Evolutionary conservation across 148 eudicot genomes (phyloP).

Genomic region (Pharnaceum exiguum): DNA sequence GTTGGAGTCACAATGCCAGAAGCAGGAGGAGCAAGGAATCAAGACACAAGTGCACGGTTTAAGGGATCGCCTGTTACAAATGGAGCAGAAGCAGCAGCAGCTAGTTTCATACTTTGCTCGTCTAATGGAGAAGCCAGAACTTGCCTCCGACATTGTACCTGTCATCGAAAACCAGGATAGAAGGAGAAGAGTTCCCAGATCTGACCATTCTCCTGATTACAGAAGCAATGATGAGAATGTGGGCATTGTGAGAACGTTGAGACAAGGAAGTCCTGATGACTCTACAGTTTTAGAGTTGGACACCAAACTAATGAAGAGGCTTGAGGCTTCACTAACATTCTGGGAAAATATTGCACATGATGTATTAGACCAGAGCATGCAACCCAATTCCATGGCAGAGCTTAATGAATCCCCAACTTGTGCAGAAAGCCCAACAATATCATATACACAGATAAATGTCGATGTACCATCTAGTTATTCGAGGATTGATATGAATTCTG

Average conservation of each 20-base stretch:
- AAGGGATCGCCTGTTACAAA: slow-evolving; percentile 37
- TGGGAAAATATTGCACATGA: slow-evolving; percentile 59
- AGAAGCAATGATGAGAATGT: slow-evolving; percentile 25
- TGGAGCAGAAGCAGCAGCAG: slow-evolving; percentile 42
- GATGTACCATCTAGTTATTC: slow-evolving; percentile 40
- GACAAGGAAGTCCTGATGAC: slow-evolving; percentile 36
- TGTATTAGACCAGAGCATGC: slow-evolving; percentile 14
- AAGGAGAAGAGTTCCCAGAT: slow-evolving; percentile 58
- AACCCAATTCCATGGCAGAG: slow-evolving; percentile 36
- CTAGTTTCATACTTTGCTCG: slow-evolving; percentile 46
- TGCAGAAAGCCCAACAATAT: slow-evolving; percentile 51
- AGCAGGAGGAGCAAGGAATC: slow-evolving; percentile 41
- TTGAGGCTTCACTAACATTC: slow-evolving; percentile 52
- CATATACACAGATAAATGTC: slow-evolving; percentile 57
- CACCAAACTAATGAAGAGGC: slow-evolving; percentile 39
- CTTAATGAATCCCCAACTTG: slow-evolving; percentile 46
- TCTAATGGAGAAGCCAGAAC: slow-evolving; percentile 44
- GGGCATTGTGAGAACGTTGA: slow-evolving; percentile 13
- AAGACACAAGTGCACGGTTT: slow-evolving; percentile 35
- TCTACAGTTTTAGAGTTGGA: slow-evolving; percentile 33
- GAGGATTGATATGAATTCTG: slow-evolving; percentile 59
- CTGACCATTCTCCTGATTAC: slow-evolving; percentile 34
- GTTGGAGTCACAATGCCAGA: slow-evolving; percentile 43
- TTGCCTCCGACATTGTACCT: slow-evolving; percentile 33
- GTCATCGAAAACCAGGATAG: slow-evolving; percentile 53